Conservation (phyloP, 192 early-diverging fungal species). For the Radiomyces spectabilis region DNA sequence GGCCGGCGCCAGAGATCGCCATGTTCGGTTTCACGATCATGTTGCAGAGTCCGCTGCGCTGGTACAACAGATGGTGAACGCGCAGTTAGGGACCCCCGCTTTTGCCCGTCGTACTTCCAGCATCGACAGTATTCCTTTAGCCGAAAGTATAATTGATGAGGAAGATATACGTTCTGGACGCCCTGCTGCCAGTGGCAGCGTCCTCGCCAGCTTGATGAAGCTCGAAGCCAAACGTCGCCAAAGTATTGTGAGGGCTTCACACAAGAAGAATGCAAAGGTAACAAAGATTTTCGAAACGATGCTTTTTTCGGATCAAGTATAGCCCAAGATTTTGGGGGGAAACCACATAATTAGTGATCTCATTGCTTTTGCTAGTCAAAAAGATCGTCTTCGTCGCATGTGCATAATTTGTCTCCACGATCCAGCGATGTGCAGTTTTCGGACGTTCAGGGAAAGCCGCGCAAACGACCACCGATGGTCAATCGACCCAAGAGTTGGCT, state of each 20-base stretch:
- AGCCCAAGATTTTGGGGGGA: not conserved
- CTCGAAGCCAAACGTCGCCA: slow-evolving; percentile 13
- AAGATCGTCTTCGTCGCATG: not conserved
- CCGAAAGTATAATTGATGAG: not conserved
- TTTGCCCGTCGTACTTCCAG: too few relatives aligned
- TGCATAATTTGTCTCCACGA: too few relatives aligned
- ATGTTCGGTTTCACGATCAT: slow-evolving; percentile 22
- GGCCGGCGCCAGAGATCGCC: slow-evolving; percentile 15
- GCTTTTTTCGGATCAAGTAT: too few relatives aligned
- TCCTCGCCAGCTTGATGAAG: slow-evolving; percentile 17
- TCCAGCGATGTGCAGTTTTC: too few relatives aligned
- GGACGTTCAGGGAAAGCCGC: too few relatives aligned
- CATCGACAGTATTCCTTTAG: not conserved
- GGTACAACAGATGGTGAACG: slow-evolving; percentile 17
- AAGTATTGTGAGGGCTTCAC: not conserved
- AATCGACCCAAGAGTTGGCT: slow-evolving; percentile 22
- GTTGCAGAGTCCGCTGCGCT: slow-evolving; percentile 21
- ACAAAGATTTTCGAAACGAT: too few relatives aligned
- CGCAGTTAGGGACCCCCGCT: not conserved
- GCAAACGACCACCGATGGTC: not conserved
- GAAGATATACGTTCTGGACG: not conserved
- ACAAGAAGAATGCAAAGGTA: not conserved
- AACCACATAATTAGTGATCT: not conserved
- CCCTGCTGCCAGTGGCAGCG: slow-evolving; percentile 11
- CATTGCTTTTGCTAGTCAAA: not conserved